Conservation (phyloP, 495 filamentous ascomycete species). For the Hypoxylon lenormandii region DNA sequence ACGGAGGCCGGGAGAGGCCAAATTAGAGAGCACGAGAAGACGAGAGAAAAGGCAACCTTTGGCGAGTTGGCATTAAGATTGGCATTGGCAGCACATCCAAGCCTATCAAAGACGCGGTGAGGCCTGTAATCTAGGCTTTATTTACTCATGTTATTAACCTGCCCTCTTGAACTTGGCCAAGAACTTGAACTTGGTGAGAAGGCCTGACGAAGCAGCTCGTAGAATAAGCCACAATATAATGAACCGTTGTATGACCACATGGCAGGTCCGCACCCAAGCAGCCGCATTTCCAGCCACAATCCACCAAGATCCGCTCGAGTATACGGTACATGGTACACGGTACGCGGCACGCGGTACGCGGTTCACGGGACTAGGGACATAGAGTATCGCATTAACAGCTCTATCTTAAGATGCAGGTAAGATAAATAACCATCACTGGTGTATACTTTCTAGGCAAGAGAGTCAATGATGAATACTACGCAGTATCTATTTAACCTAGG, state of each 20-base stretch:
- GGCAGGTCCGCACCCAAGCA: slow-evolving; percentile 36
- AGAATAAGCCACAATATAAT: slow-evolving; percentile 46
- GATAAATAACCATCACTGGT: slow-evolving; percentile 6
- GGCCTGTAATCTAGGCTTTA: slow-evolving; percentile 43
- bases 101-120: slow-evolving; percentile 43
- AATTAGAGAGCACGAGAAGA: slow-evolving; percentile 30
- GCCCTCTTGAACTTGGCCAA: slow-evolving; percentile 31
- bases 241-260: slow-evolving; percentile 50
- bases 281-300: slow-evolving; percentile 45
- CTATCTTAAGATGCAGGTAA: slow-evolving; percentile 30
- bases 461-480: slow-evolving; percentile 27
- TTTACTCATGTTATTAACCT: too few species aligned
- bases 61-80: slow-evolving; percentile 24
- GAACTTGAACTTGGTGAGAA: background rate
- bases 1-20: slow-evolving; percentile 26
- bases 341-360: too few species aligned
- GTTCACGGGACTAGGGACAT: too few species aligned
- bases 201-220: slow-evolving; percentile 22
- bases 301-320: slow-evolving; percentile 9
- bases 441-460: slow-evolving; percentile 2
- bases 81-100: slow-evolving; percentile 19
- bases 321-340: slow-evolving; percentile 24
- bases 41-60: slow-evolving; percentile 30
- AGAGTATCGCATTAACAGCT: slow-evolving; percentile 39
- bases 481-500: slow-evolving; percentile 14